Percentiles rank a stretch among this genome's conserved stretches.
Evolutionary conservation across 768 basidiomycete species (phyloP).

Genomic region (Suillus variegatus): DNA sequence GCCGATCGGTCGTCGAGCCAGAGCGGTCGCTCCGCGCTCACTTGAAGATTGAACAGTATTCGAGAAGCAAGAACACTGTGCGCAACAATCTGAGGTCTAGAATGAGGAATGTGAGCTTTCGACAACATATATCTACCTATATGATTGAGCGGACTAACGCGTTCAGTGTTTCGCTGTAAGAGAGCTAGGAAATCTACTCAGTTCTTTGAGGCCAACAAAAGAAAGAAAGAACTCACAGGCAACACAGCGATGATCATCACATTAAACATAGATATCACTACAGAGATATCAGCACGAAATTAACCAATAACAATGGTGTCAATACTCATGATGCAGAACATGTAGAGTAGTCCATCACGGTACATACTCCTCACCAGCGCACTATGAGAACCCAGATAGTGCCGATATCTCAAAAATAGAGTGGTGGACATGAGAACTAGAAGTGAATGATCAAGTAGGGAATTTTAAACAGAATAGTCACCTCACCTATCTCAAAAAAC

Average conservation of each 20-base stretch:
- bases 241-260: background rate
- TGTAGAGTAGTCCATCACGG: conserved; percentile 5
- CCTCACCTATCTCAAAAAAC: conserved; percentile 10
- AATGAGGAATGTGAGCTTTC: background rate
- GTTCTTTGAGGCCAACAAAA: background rate
- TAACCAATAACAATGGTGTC: background rate
- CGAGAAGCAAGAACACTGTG: conserved; percentile 10
- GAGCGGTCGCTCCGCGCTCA: background rate
- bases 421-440: conserved; percentile 3
- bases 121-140: background rate
- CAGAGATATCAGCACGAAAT: background rate
- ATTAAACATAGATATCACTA: background rate
- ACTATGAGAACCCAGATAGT: conserved; percentile 1
- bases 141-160: background rate
- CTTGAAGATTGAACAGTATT: conserved; percentile 7
- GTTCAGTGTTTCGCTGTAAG: background rate
- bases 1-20: background rate
- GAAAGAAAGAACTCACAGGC: background rate
- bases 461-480: background rate
- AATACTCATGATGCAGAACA: background rate
- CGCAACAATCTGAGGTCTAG: conserved; percentile 3
- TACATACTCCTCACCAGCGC: background rate
- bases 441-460: background rate
- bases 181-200: background rate
- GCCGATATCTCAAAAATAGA: conserved; percentile 3